Evolutionary conservation across 352 stramenopile genomes (phyloP).

Genomic region (Sclerospora graminicola): DNA sequence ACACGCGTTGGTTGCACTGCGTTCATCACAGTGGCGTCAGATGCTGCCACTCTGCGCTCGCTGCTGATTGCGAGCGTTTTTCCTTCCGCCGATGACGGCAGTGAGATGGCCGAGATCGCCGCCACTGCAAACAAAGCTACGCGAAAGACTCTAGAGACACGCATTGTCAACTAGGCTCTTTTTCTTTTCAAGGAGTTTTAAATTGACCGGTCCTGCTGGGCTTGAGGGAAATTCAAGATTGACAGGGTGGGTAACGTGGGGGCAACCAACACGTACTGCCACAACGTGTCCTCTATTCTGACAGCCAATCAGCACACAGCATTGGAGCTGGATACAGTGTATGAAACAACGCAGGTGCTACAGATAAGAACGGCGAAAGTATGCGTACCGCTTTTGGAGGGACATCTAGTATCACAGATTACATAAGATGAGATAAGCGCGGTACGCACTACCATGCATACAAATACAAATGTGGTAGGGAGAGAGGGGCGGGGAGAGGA

Average conservation of each 20-base stretch:
- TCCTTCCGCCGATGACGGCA: conserved; percentile 9
- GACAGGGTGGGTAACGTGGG: conserved; percentile 22
- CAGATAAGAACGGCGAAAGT: not conserved
- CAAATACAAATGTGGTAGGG: conserved; percentile 13
- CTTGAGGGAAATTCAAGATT: conserved; percentile 54
- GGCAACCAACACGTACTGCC: too few relatives aligned
- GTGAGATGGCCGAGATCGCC: conserved; percentile 30
- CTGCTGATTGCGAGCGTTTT: conserved; percentile 8
- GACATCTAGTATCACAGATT: conserved; percentile 1
- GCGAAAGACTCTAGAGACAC: conserved; percentile 40
- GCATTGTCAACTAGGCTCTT: conserved; percentile 29
- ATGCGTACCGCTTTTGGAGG: conserved; percentile 1
- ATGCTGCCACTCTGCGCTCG: conserved; percentile 15
- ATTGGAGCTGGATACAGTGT: conserved; percentile 13
- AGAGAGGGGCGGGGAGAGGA: conserved; percentile 17
- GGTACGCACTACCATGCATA: conserved; percentile 3
- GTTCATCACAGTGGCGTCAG: conserved; percentile 18
- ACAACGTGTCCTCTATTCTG: conserved; percentile 4
- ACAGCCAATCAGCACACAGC: conserved; percentile 22
- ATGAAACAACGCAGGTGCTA: conserved; percentile 7
- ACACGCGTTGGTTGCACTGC: conserved; percentile 21
- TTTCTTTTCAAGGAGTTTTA: conserved; percentile 2
- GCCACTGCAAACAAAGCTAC: conserved; percentile 39
- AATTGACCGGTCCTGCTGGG: conserved; percentile 13
- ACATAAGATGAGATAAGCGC: not conserved